Conservation (phyloP, 352 stramenopile species). For the Phytophthora aleatoria region DNA sequence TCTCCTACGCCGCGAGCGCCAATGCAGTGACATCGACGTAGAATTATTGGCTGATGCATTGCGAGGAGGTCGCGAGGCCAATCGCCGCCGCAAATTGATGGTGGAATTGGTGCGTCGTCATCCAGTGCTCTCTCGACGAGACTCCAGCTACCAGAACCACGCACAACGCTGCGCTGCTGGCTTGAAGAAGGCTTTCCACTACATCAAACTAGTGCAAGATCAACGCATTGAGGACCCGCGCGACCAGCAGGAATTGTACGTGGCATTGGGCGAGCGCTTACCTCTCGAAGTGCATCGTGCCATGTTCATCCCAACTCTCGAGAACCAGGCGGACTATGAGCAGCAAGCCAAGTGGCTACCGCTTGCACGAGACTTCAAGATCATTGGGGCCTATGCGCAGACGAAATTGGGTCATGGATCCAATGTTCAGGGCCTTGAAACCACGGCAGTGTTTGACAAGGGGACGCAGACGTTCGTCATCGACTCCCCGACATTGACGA, state of each 20-base stretch:
- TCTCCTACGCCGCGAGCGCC: constrained; percentile 25
- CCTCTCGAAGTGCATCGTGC: constrained; percentile 33
- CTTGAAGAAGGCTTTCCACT: constrained; percentile 32
- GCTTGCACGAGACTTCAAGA: constrained; percentile 21
- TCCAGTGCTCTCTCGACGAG: constrained; percentile 22
- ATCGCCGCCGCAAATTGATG: constrained; percentile 34
- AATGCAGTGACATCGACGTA: constrained; percentile 29
- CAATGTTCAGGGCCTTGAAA: constrained; percentile 34
- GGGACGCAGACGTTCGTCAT: constrained; percentile 91
- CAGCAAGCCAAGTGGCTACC: constrained; percentile 30
- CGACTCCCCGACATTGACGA: constrained; percentile 93
- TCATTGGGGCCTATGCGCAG: constrained; percentile 32
- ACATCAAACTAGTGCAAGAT: constrained; percentile 31
- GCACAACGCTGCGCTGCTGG: constrained; percentile 25
- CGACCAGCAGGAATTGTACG: constrained; percentile 29
- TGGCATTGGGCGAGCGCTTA: constrained; percentile 29
- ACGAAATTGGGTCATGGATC: constrained; percentile 33
- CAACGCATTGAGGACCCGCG: constrained; percentile 19
- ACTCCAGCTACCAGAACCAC: constrained; percentile 30
- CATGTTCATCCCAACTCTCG: constrained; percentile 34
- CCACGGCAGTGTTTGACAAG: constrained; percentile 56
- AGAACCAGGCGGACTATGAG: constrained; percentile 30
- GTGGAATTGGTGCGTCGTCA: constrained; percentile 26
- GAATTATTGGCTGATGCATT: constrained; percentile 23
- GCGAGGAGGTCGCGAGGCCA: constrained; percentile 30